Evolutionary conservation across 176 grass and related monocot genomes (phyloP), one percentile per base, ranked within the genome.

Genomic region (Eragrostis curvula): DNA sequence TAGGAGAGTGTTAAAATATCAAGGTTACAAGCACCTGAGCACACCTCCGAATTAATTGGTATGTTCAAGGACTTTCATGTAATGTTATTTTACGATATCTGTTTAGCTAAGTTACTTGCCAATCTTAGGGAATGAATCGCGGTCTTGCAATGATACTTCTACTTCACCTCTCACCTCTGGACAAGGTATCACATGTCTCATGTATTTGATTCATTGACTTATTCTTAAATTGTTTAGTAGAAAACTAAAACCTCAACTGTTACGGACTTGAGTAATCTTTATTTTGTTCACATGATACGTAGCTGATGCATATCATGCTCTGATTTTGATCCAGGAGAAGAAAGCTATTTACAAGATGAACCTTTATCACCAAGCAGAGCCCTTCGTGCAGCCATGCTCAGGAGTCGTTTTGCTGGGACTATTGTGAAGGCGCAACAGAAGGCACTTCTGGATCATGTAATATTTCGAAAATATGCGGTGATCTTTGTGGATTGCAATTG

Each of bases 371-470:
- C 95, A 83, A 62, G 48, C 68, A 94, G 68, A 85, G 95, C 95
- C 65, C 90, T 97, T 57, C 91, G 95, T 69, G 92, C 90, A 83
- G 95, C 92, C 78, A 91, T 92, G 73, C 80, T 97, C 46, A 94
- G 84, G 88, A 92, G 77, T 18, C 89, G 90, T 88, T 94, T 97
- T 91, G 95, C 95, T 65, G 89, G 87, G 64, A 97, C 95, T 58
- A 97, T 97, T 60, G 83, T 94, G 67, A 97, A 97, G 80, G 94
- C 94, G 6, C 89, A 97, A 51, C 85, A 94, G 73, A 94, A 86
- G 42, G 81, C 90, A 78, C 92, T 94, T 89, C 63, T 92, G 49
- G 88, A 85, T 84, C 93, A 93, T 83, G 90, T 96, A 86, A 76
- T 88, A 29, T 85, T 79, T 66, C 50, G 45, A 75, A 73, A 52